Conservation (phyloP, 2,329 filamentous ascomycete species). For the Nigrospora osmanthi region DNA sequence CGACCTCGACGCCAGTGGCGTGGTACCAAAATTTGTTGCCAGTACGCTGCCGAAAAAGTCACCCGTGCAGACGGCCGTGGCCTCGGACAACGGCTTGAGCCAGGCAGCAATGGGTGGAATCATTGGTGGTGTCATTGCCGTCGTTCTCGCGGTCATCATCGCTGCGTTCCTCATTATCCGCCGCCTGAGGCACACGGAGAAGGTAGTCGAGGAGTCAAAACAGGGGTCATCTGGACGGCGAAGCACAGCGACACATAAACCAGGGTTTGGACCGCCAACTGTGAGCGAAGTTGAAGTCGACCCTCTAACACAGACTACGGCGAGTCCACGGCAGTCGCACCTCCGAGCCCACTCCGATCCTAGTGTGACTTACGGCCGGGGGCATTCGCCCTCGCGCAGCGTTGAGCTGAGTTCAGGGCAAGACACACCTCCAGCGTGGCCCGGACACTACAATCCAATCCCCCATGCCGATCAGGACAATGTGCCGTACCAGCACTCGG, state of each 20-base stretch:
- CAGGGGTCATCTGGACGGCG: slow-evolving; percentile 22
- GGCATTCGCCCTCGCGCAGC: slow-evolving; percentile 12
- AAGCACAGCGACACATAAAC: slow-evolving; percentile 25
- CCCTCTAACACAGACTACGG: slow-evolving; percentile 26
- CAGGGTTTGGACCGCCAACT: slow-evolving; percentile 26
- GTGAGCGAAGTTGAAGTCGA: slow-evolving; percentile 36
- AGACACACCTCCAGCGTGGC: slow-evolving; percentile 13
- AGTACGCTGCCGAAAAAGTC: slow-evolving; percentile 33
- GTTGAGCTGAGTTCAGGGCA: slow-evolving; percentile 10
- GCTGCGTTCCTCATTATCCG: slow-evolving; percentile 41
- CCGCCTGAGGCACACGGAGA: slow-evolving; percentile 37
- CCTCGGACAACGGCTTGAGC: slow-evolving; percentile 25
- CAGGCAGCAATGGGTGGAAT: slow-evolving; percentile 42
- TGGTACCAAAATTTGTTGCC: slow-evolving; percentile 34
- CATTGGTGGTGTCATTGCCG: slow-evolving; percentile 38
- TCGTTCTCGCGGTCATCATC: slow-evolving; percentile 39
- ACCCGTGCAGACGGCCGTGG: slow-evolving; percentile 18
- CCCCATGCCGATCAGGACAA: slow-evolving; percentile 10
- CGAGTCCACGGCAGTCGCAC: slow-evolving; percentile 12
- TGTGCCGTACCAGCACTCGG: slow-evolving; percentile 18
- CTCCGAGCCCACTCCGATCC: slow-evolving; percentile 12
- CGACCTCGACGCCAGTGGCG: slow-evolving; percentile 10
- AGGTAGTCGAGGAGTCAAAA: slow-evolving; percentile 25
- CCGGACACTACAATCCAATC: slow-evolving; percentile 8
- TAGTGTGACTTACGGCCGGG: slow-evolving; percentile 2